Conservation (phyloP, 495 filamentous ascomycete species). For the Penicillium egyptiacum region DNA sequence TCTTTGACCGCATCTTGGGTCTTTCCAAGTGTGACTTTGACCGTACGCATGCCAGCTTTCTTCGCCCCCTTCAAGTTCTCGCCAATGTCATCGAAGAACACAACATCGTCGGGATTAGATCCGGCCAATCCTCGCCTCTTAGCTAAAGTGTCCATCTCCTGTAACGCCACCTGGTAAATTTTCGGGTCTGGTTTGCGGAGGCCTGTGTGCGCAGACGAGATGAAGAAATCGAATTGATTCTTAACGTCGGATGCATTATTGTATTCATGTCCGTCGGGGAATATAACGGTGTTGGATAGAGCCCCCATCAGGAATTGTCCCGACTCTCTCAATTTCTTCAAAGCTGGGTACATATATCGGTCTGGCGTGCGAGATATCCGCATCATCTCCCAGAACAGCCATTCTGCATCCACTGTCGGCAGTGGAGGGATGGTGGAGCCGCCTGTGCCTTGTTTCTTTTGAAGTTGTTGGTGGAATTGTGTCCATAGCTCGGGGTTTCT, state of each 20-base stretch:
- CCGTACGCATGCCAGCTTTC: slow-evolving; percentile 71
- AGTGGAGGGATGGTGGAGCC: slow-evolving; percentile 54
- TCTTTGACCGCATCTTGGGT: slow-evolving; percentile 73
- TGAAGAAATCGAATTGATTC: slow-evolving; percentile 74
- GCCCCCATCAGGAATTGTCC: slow-evolving; percentile 74
- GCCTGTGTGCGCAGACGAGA: slow-evolving; percentile 82
- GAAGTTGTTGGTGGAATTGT: slow-evolving; percentile 50
- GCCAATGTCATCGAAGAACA: slow-evolving; percentile 96
- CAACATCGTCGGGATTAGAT: slow-evolving; percentile 63
- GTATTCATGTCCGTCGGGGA: slow-evolving; percentile 66
- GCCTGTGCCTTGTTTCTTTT: slow-evolving; percentile 30
- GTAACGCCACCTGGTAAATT: slow-evolving; percentile 75
- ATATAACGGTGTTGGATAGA: slow-evolving; percentile 84
- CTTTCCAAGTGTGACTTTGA: slow-evolving; percentile 79
- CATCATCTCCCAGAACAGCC: slow-evolving; percentile 95
- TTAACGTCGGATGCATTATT: slow-evolving; percentile 50
- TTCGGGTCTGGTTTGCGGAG: slow-evolving; percentile 81
- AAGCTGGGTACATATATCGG: slow-evolving; percentile 81
- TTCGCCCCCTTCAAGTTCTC: slow-evolving; percentile 84
- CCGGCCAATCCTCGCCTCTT: slow-evolving; percentile 53
- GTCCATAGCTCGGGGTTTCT: slow-evolving; percentile 64
- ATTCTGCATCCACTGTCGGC: slow-evolving; percentile 74
- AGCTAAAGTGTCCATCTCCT: slow-evolving; percentile 60
- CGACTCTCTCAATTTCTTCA: slow-evolving; percentile 63
- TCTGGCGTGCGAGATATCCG: slow-evolving; percentile 65